Evolutionary conservation across 2,329 filamentous ascomycete genomes (phyloP).

Genomic region (Lecanicillium sp.): DNA sequence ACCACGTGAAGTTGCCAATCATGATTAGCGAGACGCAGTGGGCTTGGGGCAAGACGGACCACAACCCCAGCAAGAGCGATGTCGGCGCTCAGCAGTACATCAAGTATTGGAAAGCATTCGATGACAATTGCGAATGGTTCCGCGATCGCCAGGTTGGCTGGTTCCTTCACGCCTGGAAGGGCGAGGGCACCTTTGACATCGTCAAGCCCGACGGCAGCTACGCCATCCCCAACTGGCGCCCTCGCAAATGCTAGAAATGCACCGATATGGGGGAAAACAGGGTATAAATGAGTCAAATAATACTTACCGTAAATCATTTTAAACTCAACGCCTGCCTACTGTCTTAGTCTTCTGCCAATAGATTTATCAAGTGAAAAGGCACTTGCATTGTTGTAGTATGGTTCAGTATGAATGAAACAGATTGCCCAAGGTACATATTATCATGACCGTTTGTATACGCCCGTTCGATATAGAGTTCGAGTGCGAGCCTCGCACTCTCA

Average conservation of each 20-base stretch:
- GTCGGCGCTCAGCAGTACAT: conserved; percentile 16
- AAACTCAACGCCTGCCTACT: too few species aligned
- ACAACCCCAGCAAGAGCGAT: conserved; percentile 17
- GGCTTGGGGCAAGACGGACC: conserved; percentile 17
- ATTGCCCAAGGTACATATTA: too few species aligned
- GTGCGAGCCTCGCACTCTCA: too few species aligned
- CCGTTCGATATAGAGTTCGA: too few species aligned
- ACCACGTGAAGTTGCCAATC: conserved; percentile 16
- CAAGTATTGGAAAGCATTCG: conserved; percentile 17
- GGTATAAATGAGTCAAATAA: not conserved
- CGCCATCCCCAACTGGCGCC: conserved; percentile 18
- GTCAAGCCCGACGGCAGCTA: conserved; percentile 17
- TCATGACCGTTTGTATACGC: too few species aligned
- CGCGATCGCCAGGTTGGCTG: conserved; percentile 16
- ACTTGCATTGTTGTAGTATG: too few species aligned
- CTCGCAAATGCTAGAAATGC: conserved; percentile 14
- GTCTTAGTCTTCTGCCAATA: too few species aligned
- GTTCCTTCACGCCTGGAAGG: conserved; percentile 19
- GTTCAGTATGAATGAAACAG: too few species aligned
- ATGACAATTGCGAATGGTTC: conserved; percentile 19
- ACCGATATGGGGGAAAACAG: too few species aligned
- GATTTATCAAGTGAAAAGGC: too few species aligned
- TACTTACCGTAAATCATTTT: too few species aligned
- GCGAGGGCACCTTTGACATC: conserved; percentile 18
- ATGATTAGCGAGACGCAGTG: conserved; percentile 19